Evolutionary conservation across 495 filamentous ascomycete genomes (phyloP).

Genomic region (Tuber indicum): DNA sequence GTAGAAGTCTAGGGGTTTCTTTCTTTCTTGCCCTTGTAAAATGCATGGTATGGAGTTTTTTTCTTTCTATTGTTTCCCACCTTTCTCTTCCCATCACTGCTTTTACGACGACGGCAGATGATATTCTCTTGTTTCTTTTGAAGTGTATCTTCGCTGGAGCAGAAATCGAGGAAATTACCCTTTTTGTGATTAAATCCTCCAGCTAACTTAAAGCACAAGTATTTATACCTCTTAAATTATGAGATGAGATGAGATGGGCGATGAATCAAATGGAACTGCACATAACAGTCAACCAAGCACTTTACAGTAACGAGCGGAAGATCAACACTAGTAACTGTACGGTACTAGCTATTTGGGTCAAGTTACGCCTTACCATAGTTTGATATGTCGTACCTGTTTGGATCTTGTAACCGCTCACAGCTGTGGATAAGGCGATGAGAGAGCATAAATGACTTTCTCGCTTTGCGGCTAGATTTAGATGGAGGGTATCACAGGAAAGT

Average conservation of each 20-base stretch:
- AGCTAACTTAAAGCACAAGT: neutral
- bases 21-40: slow-evolving; percentile 3
- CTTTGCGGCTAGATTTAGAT: neutral
- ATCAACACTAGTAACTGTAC: neutral
- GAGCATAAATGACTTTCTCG: neutral
- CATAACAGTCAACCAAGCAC: neutral
- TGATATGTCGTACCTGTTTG: neutral
- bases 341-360: neutral
- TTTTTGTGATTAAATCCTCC: neutral
- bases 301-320: neutral
- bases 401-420: neutral
- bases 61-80: slow-evolving; percentile 12
- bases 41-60: slow-evolving; percentile 37
- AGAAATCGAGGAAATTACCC: neutral
- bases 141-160: neutral
- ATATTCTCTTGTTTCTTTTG: slow-evolving; percentile 24
- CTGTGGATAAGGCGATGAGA: neutral
- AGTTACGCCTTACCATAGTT: neutral
- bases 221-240: neutral
- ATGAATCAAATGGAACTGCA: neutral
- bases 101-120: slow-evolving; percentile 20
- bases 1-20: slow-evolving; percentile 36
- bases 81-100: slow-evolving; percentile 9
- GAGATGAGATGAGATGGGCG: neutral
- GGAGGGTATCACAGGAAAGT: neutral